phyloP scores from a whole-genome alignment of 1,284 basidiomycete genomes.

The Takashimella koratensis region DNA sequence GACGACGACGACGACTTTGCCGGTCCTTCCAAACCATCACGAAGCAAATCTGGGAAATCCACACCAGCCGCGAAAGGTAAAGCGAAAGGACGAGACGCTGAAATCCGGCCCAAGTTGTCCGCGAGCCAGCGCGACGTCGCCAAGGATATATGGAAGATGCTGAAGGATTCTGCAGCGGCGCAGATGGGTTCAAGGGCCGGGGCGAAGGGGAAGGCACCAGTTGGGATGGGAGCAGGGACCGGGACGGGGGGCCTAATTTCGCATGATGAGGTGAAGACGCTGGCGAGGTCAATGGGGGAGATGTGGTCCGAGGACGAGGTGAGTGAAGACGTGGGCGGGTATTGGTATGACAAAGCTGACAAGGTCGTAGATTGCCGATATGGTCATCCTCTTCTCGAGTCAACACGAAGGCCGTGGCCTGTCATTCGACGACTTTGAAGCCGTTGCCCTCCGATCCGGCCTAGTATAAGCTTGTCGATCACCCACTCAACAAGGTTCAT shows the following conservation, averaged over 20 bases:
- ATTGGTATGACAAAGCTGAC: background rate
- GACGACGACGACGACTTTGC: conserved; percentile 12
- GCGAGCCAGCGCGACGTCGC: conserved; percentile 37
- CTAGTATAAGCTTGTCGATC: conserved; percentile 40
- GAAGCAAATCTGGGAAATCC: conserved; percentile 38
- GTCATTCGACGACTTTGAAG: conserved; percentile 46
- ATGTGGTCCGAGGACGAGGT: conserved; percentile 49
- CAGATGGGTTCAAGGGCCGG: too few species aligned
- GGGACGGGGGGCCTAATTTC: conserved; percentile 20
- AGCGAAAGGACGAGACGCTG: background rate
- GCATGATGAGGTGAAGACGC: conserved; percentile 42
- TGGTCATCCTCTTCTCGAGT: conserved; percentile 47
- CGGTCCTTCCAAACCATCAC: conserved; percentile 28
- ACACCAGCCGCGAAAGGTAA: conserved; percentile 35
- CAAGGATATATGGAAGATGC: conserved; percentile 43
- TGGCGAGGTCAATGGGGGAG: conserved; percentile 43
- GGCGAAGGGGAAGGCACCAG: conserved; percentile 2
- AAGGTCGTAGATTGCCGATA: conserved; percentile 47
- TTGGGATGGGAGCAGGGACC: background rate
- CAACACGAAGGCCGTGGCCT: conserved; percentile 44
- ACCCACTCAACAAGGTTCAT: too few species aligned
- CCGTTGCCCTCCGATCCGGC: conserved; percentile 41
- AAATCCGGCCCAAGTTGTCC: conserved; percentile 17
- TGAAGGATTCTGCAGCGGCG: conserved; percentile 19
- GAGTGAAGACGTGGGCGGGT: conserved; percentile 9